Evolutionary conservation across 2,329 filamentous ascomycete genomes (phyloP).

Genomic region (Trichoderma sp.): DNA sequence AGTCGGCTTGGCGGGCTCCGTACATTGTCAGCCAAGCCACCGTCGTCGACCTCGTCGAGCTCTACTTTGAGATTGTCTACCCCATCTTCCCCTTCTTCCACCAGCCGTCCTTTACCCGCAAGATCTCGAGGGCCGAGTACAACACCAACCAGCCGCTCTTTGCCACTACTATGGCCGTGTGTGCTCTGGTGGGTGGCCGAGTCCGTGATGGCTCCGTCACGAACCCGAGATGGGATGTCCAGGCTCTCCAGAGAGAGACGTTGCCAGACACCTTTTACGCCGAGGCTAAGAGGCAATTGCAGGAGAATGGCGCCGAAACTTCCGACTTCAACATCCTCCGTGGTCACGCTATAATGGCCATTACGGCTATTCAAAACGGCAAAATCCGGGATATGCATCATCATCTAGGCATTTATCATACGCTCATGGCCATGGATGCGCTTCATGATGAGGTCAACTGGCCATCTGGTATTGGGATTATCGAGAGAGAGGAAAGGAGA

Average conservation of each 20-base stretch:
- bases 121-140: slow-evolving; percentile 43
- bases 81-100: slow-evolving; percentile 53
- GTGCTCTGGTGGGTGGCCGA: slow-evolving; percentile 46
- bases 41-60: slow-evolving; percentile 42
- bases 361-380: slow-evolving; percentile 51
- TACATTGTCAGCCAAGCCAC: slow-evolving; percentile 23
- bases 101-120: slow-evolving; percentile 40
- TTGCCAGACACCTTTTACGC: slow-evolving; percentile 25
- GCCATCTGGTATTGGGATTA: slow-evolving; percentile 42
- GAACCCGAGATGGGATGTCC: slow-evolving; percentile 38
- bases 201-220: slow-evolving; percentile 48
- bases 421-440: slow-evolving; percentile 44
- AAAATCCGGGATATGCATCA: slow-evolving; percentile 48
- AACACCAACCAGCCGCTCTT: slow-evolving; percentile 42
- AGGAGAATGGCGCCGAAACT: not conserved
- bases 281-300: slow-evolving; percentile 23
- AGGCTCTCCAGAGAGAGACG: slow-evolving; percentile 25
- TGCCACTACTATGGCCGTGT: slow-evolving; percentile 50
- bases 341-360: slow-evolving; percentile 43
- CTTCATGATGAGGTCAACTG: slow-evolving; percentile 54
- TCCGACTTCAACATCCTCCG: slow-evolving; percentile 23
- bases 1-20: slow-evolving; percentile 18
- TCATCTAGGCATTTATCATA: slow-evolving; percentile 49
- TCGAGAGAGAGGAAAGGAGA: slow-evolving; percentile 46
- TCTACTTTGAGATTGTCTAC: slow-evolving; percentile 54